These are phyloP conservation scores for Phytophthora sp. DNA, from an alignment of 352 stramenopile genomes.

Conservation along the genomic window DNA sequence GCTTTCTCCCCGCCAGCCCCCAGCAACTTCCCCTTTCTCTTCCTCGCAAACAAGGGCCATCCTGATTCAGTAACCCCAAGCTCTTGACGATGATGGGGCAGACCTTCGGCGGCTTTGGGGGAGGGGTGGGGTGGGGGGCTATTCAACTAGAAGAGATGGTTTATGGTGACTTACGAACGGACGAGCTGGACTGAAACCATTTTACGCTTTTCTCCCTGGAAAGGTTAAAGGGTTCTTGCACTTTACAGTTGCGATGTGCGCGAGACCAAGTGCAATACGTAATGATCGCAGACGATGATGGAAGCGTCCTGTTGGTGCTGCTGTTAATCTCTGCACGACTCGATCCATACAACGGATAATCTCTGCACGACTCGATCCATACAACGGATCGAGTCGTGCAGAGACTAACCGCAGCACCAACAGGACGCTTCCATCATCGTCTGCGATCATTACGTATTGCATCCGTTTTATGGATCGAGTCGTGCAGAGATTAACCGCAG, in stretches of 20 bases:
- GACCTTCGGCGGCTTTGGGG: conserved; percentile 1
- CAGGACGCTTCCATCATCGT: conserved; percentile 44
- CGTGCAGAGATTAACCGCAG: background rate
- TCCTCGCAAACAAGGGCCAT: no score
- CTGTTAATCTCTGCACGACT: conserved; percentile 10
- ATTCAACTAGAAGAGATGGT: conserved; percentile 38
- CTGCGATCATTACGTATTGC: conserved; percentile 60
- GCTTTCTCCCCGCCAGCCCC: no score
- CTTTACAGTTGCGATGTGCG: conserved; percentile 19
- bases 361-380: conserved; percentile 19
- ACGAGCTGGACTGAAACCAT: conserved; percentile 51
- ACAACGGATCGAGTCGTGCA: conserved; percentile 35
- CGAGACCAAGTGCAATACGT: conserved; percentile 44
- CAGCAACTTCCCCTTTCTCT: no score
- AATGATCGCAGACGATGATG: conserved; percentile 65
- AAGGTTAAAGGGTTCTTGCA: conserved; percentile 52
- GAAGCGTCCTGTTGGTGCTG: background rate
- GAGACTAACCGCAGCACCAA: background rate
- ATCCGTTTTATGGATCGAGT: conserved; percentile 45
- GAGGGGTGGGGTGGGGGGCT: no score
- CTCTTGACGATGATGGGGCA: background rate
- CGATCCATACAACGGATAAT: conserved; percentile 37
- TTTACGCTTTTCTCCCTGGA: conserved; percentile 38
- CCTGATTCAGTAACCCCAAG: no score
- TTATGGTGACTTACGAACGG: conserved; percentile 47